phyloP scores from a whole-genome alignment of 1,139 yeast species.

The Kodamaea sp. region DNA sequence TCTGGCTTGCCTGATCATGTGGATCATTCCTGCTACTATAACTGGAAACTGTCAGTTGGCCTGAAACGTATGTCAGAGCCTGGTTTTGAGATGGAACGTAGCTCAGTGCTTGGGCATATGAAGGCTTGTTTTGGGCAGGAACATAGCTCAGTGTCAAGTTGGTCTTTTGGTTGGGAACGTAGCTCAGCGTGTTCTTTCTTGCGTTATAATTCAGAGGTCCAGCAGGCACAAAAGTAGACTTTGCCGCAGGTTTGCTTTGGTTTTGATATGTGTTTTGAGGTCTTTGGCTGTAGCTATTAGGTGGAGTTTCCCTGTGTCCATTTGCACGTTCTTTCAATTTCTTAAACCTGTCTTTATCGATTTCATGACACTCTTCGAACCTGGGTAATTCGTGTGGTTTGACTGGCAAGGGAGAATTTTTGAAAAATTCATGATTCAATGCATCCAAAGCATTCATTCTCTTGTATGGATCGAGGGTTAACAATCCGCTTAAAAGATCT shows the following conservation, averaged over 20 bases:
- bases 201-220: slow-evolving; percentile 2
- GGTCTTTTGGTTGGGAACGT: slow-evolving; percentile 4
- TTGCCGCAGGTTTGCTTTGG: too few species aligned
- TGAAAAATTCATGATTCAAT: slow-evolving; percentile 67
- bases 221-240: background rate
- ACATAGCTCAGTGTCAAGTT: background rate
- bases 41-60: background rate
- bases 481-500: slow-evolving; percentile 53
- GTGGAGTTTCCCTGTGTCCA: background rate
- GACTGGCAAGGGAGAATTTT: slow-evolving; percentile 62
- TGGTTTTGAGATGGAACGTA: slow-evolving; percentile 1
- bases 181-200: slow-evolving; percentile 4
- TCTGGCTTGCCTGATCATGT: background rate
- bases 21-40: background rate
- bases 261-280: background rate
- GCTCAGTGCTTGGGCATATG: too few species aligned
- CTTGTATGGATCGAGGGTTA: slow-evolving; percentile 66
- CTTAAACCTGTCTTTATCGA: slow-evolving; percentile 69
- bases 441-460: slow-evolving; percentile 83
- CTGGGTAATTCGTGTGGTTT: slow-evolving; percentile 57
- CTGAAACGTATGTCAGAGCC: background rate
- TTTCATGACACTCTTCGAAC: slow-evolving; percentile 87
- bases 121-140: background rate
- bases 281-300: background rate
- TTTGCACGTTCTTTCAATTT: slow-evolving; percentile 22